Evolutionary conservation across 805 yeast species (phyloP), one percentile per base, ranked within the genome.

Genomic region (Spathaspora passalidarum): DNA sequence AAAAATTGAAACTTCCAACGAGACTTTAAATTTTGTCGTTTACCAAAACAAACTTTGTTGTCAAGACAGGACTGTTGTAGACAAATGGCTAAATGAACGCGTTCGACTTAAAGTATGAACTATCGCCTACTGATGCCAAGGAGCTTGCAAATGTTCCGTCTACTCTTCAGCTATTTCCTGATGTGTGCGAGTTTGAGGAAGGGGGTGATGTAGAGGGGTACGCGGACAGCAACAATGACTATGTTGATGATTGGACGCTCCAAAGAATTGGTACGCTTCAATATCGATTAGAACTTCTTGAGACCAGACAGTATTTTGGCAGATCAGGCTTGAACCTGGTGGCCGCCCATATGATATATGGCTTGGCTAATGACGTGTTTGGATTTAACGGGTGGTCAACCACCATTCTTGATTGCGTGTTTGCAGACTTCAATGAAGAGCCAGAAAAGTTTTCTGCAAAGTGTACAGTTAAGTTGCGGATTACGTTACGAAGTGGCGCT

Each of bases 351-450:
- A 48, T 50, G 17, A 55, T 76, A 3, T 55, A 74, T 6, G 59
- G 60, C 11, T 57, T 72, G 46, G 80, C 81, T 1, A 80, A 80
- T 48, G 78, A 74, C 32, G 60, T 72, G 0, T 80, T 79, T 60
- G 85, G 84, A 0, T 76, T 64, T 55, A 68, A 78, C 49, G 85
- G 86, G 7, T 81, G 86, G 86, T 68, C 73, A 5, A 65, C 76
- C 25, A 69, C 69, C 40, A 61, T 80, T 1, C 21, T 69, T 10
- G 59, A 56, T 4, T 60, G 47, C 42, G 35, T 19, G 2, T 16
- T 49, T 16, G 56, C 56, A 23, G 55, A 53, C 6, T 54, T 60
- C 14, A 55, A 66, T 39, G 56, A 55, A 18, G 52, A 59, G 43
- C 45, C 60, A 13, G n/a, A 36, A 40, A 39, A 51, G 19, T 55